A percentile compares a stretch with the other conserved stretches of the same genome.
phyloP scores from a whole-genome alignment of 2,329 filamentous ascomycete species.

The Fonsecaea pedrosoi region DNA sequence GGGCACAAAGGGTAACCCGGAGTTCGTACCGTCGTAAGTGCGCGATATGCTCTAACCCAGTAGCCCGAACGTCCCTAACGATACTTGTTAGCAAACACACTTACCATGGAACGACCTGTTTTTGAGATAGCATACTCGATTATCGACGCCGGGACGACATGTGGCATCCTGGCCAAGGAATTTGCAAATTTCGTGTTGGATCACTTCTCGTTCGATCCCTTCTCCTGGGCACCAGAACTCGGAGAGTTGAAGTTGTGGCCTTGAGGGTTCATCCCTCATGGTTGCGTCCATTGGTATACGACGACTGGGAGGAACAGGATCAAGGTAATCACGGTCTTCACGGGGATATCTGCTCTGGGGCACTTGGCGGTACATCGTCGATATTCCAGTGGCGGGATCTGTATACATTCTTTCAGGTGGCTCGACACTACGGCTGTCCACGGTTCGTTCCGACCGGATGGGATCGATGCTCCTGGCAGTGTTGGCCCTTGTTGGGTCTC shows the following conservation, averaged over 20 bases:
- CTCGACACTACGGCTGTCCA: constrained; percentile 28
- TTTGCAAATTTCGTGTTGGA: constrained; percentile 82
- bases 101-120: constrained; percentile 16
- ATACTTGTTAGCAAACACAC: constrained; percentile 36
- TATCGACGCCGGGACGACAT: constrained; percentile 73
- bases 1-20: neutral
- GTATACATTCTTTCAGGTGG: constrained; percentile 22
- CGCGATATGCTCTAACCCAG: constrained; percentile 79
- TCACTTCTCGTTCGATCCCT: constrained; percentile 82
- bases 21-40: constrained; percentile 73
- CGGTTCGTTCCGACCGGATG: constrained; percentile 27
- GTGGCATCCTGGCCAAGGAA: constrained; percentile 81
- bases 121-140: constrained; percentile 65
- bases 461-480: constrained; percentile 30
- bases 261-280: constrained; percentile 27
- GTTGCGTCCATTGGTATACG: constrained; percentile 45
- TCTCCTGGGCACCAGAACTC: constrained; percentile 82
- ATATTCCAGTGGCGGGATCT: constrained; percentile 34
- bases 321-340: constrained; percentile 36
- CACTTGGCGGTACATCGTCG: constrained; percentile 32
- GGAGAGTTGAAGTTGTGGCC: constrained; percentile 60
- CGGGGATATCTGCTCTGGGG: constrained; percentile 31
- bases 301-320: constrained; percentile 46
- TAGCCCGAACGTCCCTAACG: constrained; percentile 72
- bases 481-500: constrained; percentile 31